Percentiles rank a stretch among this genome's conserved stretches.
phyloP scores from a whole-genome alignment of 306 rosid species.

The Psophocarpus tetragonolobus region DNA sequence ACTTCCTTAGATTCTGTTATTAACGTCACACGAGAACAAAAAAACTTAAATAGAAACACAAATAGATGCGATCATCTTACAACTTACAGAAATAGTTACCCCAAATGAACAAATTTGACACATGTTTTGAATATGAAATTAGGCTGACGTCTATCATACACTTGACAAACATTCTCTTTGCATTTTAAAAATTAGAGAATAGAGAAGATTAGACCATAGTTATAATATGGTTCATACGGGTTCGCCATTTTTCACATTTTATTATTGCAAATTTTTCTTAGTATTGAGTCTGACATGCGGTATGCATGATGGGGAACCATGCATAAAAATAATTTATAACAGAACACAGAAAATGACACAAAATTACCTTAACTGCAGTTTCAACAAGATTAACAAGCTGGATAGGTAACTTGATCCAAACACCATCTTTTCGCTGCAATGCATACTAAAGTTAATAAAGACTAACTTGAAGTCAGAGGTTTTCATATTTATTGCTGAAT shows the following conservation, averaged over 20 bases:
- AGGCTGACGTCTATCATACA: background rate
- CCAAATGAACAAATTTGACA: background rate
- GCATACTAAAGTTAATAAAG: background rate
- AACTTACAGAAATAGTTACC: background rate
- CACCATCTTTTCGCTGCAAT: constrained; percentile 53
- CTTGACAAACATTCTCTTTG: background rate
- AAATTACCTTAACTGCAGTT: constrained; percentile 51
- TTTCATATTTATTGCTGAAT: background rate
- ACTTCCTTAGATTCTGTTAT: background rate
- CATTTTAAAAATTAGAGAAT: background rate
- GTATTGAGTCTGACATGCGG: background rate
- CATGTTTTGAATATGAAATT: background rate
- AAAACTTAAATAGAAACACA: background rate
- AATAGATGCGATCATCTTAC: background rate
- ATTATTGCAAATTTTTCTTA: background rate
- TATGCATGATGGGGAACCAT: background rate
- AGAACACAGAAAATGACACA: background rate
- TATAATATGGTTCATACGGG: background rate
- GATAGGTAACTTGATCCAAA: constrained; percentile 61
- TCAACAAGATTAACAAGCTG: constrained; percentile 54
- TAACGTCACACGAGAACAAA: background rate
- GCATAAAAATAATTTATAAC: background rate
- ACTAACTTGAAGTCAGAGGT: background rate
- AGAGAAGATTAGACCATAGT: background rate
- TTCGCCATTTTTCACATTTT: background rate